Conservation (phyloP, 2,329 filamentous ascomycete genomes). For the Aspergillus tamarii region DNA sequence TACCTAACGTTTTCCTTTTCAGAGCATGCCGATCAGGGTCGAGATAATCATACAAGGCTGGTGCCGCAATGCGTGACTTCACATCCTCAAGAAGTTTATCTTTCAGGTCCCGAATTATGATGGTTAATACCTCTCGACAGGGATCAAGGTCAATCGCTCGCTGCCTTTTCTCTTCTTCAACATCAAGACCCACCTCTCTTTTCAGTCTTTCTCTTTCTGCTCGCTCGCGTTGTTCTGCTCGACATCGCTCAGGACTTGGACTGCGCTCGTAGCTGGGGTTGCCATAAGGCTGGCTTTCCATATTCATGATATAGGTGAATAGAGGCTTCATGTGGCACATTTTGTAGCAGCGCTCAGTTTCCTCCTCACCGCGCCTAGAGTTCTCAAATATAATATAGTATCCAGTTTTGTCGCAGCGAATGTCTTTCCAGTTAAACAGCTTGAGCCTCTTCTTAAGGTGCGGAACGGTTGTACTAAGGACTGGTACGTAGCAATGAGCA, state of each 20-base stretch:
- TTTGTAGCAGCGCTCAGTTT: slow-evolving; percentile 78
- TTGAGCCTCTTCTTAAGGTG: slow-evolving; percentile 91
- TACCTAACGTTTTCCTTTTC: slow-evolving; percentile 79
- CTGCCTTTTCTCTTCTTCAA: slow-evolving; percentile 88
- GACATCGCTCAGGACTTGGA: slow-evolving; percentile 48
- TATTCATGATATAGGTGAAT: slow-evolving; percentile 90
- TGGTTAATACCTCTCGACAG: slow-evolving; percentile 78
- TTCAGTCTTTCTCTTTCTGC: slow-evolving; percentile 69
- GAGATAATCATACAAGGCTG: slow-evolving; percentile 77
- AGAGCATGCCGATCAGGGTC: slow-evolving; percentile 78
- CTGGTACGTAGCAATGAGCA: slow-evolving; percentile 81
- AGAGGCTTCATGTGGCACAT: slow-evolving; percentile 79
- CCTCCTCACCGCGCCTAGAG: slow-evolving; percentile 72
- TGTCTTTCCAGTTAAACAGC: slow-evolving; percentile 76
- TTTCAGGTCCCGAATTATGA: slow-evolving; percentile 76
- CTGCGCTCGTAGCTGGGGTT: slow-evolving; percentile 64
- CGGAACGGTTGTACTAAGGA: slow-evolving; percentile 79
- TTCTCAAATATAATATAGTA: slow-evolving; percentile 93
- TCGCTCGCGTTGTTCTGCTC: slow-evolving; percentile 57
- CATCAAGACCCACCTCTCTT: slow-evolving; percentile 76
- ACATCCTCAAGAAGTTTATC: slow-evolving; percentile 89
- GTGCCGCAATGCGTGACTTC: slow-evolving; percentile 81
- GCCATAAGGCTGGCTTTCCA: slow-evolving; percentile 77
- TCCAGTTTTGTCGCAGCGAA: slow-evolving; percentile 80
- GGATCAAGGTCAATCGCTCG: slow-evolving; percentile 88